Conservation (phyloP, 2,329 filamentous ascomycete genomes). For the Pseudocercospora vitis region DNA sequence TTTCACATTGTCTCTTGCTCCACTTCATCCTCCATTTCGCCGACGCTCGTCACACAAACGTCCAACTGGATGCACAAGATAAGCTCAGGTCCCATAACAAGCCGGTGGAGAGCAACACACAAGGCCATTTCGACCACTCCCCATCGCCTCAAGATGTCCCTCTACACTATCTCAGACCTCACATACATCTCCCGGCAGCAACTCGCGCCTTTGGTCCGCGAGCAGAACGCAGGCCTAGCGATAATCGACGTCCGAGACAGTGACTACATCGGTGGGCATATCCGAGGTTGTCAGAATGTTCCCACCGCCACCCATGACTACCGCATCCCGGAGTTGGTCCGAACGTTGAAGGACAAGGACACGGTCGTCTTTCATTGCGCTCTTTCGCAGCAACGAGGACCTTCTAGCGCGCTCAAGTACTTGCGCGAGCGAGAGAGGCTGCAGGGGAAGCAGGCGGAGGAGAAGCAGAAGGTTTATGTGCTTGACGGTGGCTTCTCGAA, state of each 20-base stretch:
- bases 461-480: constrained; percentile 72
- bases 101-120: too few relatives aligned
- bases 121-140: neutral
- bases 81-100: too few relatives aligned
- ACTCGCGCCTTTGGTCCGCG: constrained; percentile 63
- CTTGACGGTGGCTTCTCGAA: constrained; percentile 80
- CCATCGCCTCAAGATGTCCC: constrained; percentile 5
- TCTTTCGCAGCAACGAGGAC: constrained; percentile 85
- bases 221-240: constrained; percentile 52
- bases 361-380: constrained; percentile 93
- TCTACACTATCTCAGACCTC: constrained; percentile 61
- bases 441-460: constrained; percentile 38
- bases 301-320: constrained; percentile 72
- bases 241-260: constrained; percentile 88
- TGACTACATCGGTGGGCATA: constrained; percentile 90
- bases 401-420: constrained; percentile 78
- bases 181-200: constrained; percentile 66
- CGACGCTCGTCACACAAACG: too few relatives aligned
- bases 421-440: constrained; percentile 65
- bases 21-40: too few relatives aligned
- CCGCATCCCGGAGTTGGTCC: constrained; percentile 77
- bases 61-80: too few relatives aligned
- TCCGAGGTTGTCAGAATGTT: constrained; percentile 72
- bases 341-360: constrained; percentile 72
- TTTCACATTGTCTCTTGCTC: too few relatives aligned